These are phyloP conservation scores for Globisporangium sylvaticum DNA, from an alignment of 352 stramenopile species.

Conservation along the genomic window DNA sequence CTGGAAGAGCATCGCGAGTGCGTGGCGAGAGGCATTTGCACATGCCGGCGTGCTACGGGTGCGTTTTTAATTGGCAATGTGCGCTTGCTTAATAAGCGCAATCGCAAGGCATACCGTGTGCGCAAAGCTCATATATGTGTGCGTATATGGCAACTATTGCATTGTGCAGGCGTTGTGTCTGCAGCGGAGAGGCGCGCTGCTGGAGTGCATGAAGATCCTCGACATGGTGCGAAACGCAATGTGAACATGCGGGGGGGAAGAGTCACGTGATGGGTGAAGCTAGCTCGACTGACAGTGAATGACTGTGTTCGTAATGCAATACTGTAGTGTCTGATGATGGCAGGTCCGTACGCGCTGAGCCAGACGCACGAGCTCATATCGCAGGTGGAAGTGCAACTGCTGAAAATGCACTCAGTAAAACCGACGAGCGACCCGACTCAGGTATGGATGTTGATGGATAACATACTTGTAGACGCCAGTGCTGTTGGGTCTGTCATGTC, in stretches of 20 bases:
- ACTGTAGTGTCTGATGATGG: conserved; percentile 66
- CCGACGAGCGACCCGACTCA: background rate
- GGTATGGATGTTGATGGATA: background rate
- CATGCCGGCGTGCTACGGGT: conserved; percentile 51
- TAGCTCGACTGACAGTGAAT: background rate
- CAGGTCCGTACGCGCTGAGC: conserved; percentile 39
- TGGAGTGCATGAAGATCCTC: conserved; percentile 39
- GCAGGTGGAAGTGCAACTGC: conserved; percentile 27
- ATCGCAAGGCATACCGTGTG: too few relatives aligned
- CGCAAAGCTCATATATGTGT: too few relatives aligned
- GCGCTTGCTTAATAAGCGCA: background rate
- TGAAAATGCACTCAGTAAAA: background rate
- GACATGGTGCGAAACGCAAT: conserved; percentile 46
- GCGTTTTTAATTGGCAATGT: background rate
- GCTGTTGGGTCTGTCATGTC: background rate
- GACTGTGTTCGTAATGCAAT: background rate
- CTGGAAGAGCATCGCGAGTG: conserved; percentile 54
- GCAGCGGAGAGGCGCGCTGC: conserved; percentile 15
- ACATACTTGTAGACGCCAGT: background rate
- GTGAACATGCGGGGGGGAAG: background rate
- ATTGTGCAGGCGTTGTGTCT: conserved; percentile 30
- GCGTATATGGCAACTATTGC: background rate
- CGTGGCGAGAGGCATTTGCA: conserved; percentile 66
- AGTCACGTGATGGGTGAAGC: background rate
- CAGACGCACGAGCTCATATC: conserved; percentile 50